Percentiles rank a stretch among this genome's conserved stretches.
Evolutionary conservation across 2,329 filamentous ascomycete species (phyloP).

Genomic region (Neopestalotiopsis rosae): DNA sequence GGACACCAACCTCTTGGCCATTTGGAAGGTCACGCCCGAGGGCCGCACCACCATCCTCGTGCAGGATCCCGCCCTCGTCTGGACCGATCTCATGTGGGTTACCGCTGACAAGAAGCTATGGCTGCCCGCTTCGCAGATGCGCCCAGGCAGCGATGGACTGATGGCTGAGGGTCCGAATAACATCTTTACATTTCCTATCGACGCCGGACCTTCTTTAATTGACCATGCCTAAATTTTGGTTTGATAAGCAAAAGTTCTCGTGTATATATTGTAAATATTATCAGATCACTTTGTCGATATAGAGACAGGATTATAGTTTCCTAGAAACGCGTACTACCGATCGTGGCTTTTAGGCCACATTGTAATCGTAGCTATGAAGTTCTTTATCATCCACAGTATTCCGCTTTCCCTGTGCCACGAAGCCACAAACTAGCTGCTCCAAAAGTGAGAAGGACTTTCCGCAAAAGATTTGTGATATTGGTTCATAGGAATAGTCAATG

Average conservation of each 20-base stretch:
- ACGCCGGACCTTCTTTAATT: neutral
- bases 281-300: too few relatives aligned
- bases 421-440: too few relatives aligned
- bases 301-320: too few relatives aligned
- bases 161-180: neutral
- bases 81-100: slow-evolving; percentile 11
- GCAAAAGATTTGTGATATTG: too few relatives aligned
- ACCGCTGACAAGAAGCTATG: slow-evolving; percentile 4
- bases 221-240: slow-evolving; percentile 4
- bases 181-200: slow-evolving; percentile 3
- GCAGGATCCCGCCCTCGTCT: slow-evolving; percentile 1
- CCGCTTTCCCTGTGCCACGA: too few relatives aligned
- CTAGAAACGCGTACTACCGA: too few relatives aligned
- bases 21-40: neutral
- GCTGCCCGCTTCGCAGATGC: slow-evolving; percentile 6
- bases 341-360: too few relatives aligned
- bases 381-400: too few relatives aligned
- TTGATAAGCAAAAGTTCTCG: neutral
- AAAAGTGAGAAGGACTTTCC: too few relatives aligned
- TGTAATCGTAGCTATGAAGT: too few relatives aligned
- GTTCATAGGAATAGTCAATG: too few relatives aligned
- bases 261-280: neutral
- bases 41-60: slow-evolving; percentile 1
- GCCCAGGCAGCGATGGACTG: neutral
- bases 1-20: slow-evolving; percentile 4